Conservation (phyloP, 2,329 filamentous ascomycete species). For the Boeremia exigua region DNA sequence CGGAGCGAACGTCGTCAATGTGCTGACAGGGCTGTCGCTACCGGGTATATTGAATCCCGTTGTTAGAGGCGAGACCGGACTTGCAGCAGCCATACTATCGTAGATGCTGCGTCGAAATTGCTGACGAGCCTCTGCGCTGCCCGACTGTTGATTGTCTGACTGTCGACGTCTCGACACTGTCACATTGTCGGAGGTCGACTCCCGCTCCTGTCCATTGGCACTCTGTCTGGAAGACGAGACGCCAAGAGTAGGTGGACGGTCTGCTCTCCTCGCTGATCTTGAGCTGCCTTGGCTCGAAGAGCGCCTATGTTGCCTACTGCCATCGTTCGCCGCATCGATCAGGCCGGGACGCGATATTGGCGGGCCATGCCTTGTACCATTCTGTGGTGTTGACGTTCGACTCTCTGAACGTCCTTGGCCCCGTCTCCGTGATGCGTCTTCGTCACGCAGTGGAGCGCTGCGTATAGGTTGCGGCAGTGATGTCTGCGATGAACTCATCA, state of each 20-base stretch:
- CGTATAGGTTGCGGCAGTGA: constrained; percentile 35
- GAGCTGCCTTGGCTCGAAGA: constrained; percentile 56
- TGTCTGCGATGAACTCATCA: constrained; percentile 28
- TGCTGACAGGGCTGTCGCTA: constrained; percentile 37
- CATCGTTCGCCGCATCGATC: constrained; percentile 50
- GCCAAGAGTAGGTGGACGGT: constrained; percentile 32
- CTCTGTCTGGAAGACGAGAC: constrained; percentile 53
- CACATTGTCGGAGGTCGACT: constrained; percentile 32
- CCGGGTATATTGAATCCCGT: constrained; percentile 34
- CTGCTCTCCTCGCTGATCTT: constrained; percentile 43
- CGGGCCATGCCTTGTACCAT: constrained; percentile 48
- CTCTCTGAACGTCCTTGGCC: constrained; percentile 45
- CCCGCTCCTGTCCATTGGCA: constrained; percentile 60
- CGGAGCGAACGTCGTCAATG: constrained; percentile 31
- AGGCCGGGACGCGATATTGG: constrained; percentile 56
- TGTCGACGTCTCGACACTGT: constrained; percentile 41
- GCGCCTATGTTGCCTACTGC: constrained; percentile 48
- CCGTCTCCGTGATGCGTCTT: constrained; percentile 40
- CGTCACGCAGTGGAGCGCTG: constrained; percentile 37
- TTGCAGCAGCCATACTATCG: constrained; percentile 30
- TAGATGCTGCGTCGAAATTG: constrained; percentile 41
- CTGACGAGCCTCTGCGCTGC: constrained; percentile 47
- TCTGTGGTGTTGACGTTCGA: constrained; percentile 42
- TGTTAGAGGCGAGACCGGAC: constrained; percentile 38
- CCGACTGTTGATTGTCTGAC: constrained; percentile 54